phyloP scores from a whole-genome alignment of 495 filamentous ascomycete species.

The Aeminium ludgeri region DNA sequence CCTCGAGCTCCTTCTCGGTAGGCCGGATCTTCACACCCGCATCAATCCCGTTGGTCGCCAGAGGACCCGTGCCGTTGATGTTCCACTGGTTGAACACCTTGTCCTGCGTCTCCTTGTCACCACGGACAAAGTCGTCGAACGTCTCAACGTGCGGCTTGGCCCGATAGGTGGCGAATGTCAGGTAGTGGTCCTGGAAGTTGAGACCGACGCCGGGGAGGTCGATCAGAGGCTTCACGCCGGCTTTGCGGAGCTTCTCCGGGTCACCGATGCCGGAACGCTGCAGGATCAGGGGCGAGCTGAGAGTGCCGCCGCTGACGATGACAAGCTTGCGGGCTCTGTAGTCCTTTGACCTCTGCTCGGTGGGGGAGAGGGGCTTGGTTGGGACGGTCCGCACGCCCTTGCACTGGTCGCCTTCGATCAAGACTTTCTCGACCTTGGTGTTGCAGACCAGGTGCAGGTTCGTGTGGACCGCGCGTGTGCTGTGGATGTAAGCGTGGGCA shows the following conservation, averaged over 20 bases:
- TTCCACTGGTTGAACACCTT: conserved; percentile 51
- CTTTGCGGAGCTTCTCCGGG: conserved; percentile 53
- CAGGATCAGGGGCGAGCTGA: conserved; percentile 62
- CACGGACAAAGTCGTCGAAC: conserved; percentile 68
- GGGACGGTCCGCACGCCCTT: conserved; percentile 22
- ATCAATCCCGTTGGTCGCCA: conserved; percentile 75
- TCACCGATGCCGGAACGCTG: conserved; percentile 55
- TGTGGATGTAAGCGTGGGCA: conserved; percentile 37
- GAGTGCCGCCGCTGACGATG: conserved; percentile 61
- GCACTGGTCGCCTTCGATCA: conserved; percentile 42
- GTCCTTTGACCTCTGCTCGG: conserved; percentile 15
- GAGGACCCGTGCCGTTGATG: conserved; percentile 57
- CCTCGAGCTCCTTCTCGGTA: conserved; percentile 47
- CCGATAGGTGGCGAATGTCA: conserved; percentile 58
- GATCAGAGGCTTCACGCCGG: conserved; percentile 50
- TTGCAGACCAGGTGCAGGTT: conserved; percentile 52
- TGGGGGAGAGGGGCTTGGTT: conserved; percentile 31
- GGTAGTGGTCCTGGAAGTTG: conserved; percentile 77
- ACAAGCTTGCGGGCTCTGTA: conserved; percentile 60
- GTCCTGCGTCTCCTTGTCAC: conserved; percentile 43
- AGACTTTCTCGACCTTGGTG: conserved; percentile 68
- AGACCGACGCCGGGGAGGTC: conserved; percentile 68
- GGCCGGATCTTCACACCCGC: conserved; percentile 68
- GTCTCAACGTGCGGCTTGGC: conserved; percentile 63
- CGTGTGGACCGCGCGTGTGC: conserved; percentile 28